phyloP scores from a whole-genome alignment of 805 yeast genomes.

The Vanderwaltozyma verrucispora region DNA sequence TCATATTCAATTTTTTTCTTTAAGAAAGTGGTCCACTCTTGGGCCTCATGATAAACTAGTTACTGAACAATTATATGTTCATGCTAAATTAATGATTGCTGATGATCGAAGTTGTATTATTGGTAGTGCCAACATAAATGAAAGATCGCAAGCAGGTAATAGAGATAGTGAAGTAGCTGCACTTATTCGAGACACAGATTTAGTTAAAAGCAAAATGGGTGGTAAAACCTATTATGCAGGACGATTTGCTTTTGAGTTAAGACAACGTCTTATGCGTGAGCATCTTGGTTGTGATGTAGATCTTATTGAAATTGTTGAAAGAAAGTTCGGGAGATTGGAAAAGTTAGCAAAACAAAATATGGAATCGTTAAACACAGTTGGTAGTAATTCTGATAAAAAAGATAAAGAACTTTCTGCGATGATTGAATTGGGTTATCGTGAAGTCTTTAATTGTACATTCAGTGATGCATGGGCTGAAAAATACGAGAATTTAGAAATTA shows the following conservation, averaged over 20 bases:
- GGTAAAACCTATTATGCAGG: slow-evolving; percentile 77
- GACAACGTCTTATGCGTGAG: slow-evolving; percentile 92
- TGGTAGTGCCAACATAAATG: slow-evolving; percentile 96
- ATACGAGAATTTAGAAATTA: slow-evolving; percentile 31
- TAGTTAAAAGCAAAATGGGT: slow-evolving; percentile 58
- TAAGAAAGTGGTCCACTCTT: slow-evolving; percentile 91
- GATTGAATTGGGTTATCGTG: slow-evolving; percentile 67
- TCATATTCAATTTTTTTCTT: slow-evolving; percentile 82
- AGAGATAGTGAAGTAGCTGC: slow-evolving; percentile 95
- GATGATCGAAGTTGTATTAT: slow-evolving; percentile 91
- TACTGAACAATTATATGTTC: slow-evolving; percentile 89
- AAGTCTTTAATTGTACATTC: slow-evolving; percentile 37
- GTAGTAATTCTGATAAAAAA: slow-evolving; percentile 4
- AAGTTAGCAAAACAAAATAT: slow-evolving; percentile 26
- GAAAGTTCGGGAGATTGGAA: slow-evolving; percentile 44
- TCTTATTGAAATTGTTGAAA: slow-evolving; percentile 67
- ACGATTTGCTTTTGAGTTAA: slow-evolving; percentile 76
- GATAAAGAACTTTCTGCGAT: slow-evolving; percentile 43
- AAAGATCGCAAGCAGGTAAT: slow-evolving; percentile 87
- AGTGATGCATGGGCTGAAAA: slow-evolving; percentile 37
- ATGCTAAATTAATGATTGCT: slow-evolving; percentile 82
- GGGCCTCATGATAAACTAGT: slow-evolving; percentile 65
- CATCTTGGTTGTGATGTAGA: slow-evolving; percentile 94
- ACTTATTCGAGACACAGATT: slow-evolving; percentile 71
- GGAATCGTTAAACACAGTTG: slow-evolving; percentile 15